These are phyloP conservation scores for Boletales sp. DNA, from an alignment of 768 basidiomycete genomes.

Conservation along the genomic window DNA sequence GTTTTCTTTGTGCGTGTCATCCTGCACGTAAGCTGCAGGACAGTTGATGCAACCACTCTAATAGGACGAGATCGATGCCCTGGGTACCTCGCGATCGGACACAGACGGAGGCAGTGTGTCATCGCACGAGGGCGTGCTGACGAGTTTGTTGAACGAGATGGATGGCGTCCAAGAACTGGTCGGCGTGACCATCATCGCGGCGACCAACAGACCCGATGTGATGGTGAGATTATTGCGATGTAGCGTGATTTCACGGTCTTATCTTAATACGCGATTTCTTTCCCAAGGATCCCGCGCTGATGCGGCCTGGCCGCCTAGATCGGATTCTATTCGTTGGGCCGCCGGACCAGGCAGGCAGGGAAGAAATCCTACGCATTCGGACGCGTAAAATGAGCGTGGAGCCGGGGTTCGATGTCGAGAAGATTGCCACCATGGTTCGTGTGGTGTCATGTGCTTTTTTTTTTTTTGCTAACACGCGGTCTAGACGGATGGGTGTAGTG, in stretches of 20 bases:
- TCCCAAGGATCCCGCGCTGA: conserved; percentile 83
- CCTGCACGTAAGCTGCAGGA: neutral
- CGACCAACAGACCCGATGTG: conserved; percentile 94
- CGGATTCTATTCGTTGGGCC: conserved; percentile 93
- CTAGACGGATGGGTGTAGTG: conserved; percentile 93
- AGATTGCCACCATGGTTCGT: conserved; percentile 66
- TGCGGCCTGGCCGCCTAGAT: conserved; percentile 94
- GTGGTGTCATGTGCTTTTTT: neutral
- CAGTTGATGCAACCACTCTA: neutral
- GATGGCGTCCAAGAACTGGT: conserved; percentile 94
- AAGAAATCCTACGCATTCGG: conserved; percentile 82
- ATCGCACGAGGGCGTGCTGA: conserved; percentile 85
- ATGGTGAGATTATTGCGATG: conserved; percentile 50
- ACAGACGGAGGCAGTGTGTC: conserved; percentile 48
- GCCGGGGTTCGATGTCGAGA: conserved; percentile 57
- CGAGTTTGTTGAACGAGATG: conserved; percentile 95
- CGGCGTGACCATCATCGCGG: conserved; percentile 94
- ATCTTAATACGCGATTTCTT: neutral
- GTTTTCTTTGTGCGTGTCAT: conserved; percentile 80
- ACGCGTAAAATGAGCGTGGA: conserved; percentile 79
- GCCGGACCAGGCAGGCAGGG: conserved; percentile 73
- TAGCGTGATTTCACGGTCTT: neutral
- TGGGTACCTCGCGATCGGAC: conserved; percentile 73
- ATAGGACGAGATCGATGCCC: conserved; percentile 96
- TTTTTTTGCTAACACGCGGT: conserved; percentile 5